Conservation (phyloP, 2,329 filamentous ascomycete species). For the Pezicula carpinea region DNA sequence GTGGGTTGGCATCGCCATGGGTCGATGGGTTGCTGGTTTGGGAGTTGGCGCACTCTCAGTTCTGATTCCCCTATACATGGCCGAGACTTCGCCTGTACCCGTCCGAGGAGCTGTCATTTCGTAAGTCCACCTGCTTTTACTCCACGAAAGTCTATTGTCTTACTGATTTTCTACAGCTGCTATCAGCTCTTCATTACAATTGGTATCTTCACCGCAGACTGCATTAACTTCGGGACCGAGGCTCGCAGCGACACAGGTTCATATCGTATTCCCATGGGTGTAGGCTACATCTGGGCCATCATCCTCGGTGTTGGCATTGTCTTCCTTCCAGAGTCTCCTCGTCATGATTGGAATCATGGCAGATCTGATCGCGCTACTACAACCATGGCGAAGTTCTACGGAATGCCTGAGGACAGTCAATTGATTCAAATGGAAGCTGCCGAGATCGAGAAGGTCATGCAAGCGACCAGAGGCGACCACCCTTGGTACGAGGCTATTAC, state of each 20-base stretch:
- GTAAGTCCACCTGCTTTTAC: constrained; percentile 27
- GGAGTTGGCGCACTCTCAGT: constrained; percentile 64
- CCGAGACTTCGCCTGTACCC: constrained; percentile 56
- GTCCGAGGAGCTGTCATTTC: constrained; percentile 60
- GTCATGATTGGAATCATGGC: constrained; percentile 47
- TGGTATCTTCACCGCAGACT: constrained; percentile 56
- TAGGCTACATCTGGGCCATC: constrained; percentile 48
- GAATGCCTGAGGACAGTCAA: constrained; percentile 46
- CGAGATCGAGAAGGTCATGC: constrained; percentile 36
- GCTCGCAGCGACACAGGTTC: constrained; percentile 35
- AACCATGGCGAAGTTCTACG: constrained; percentile 48
- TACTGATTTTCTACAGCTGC: constrained; percentile 33
- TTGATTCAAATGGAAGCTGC: constrained; percentile 32
- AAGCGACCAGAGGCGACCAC: constrained; percentile 46
- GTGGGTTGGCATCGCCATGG: constrained; percentile 61
- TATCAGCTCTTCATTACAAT: constrained; percentile 73
- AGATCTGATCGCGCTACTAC: constrained; percentile 43
- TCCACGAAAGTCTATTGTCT: background rate
- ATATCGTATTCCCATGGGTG: constrained; percentile 59
- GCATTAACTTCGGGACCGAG: constrained; percentile 47
- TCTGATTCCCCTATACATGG: constrained; percentile 63
- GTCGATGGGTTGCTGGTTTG: constrained; percentile 61
- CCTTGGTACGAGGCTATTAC: constrained; percentile 61
- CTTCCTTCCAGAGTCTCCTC: constrained; percentile 50
- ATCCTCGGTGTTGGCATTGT: constrained; percentile 50